phyloP scores from a whole-genome alignment of 1,284 basidiomycete genomes.

The Phellopilus nigrolimitatus region DNA sequence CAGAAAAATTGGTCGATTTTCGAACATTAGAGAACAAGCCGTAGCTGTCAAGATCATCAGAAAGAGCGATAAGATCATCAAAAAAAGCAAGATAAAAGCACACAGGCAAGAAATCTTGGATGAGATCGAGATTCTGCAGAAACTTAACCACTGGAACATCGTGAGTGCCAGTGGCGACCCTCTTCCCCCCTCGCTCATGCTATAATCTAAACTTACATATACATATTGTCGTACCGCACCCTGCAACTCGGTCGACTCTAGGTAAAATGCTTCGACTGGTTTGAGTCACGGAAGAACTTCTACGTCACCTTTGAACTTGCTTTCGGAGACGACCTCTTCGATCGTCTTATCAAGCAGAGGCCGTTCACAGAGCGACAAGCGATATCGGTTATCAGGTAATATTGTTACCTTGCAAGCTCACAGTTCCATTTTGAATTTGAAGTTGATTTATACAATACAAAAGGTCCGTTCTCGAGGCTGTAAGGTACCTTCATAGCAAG shows the following conservation, averaged over 20 bases:
- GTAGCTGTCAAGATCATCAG: no score
- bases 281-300: background rate
- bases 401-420: no score
- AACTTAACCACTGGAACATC: background rate
- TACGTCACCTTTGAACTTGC: background rate
- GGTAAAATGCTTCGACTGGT: constrained; percentile 4
- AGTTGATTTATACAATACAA: background rate
- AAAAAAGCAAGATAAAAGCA: no score
- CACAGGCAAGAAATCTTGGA: background rate
- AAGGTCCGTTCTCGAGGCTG: background rate
- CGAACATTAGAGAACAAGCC: no score
- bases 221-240: no score
- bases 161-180: background rate
- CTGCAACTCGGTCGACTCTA: background rate
- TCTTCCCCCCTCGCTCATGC: no score
- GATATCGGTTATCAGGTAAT: no score
- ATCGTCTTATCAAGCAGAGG: background rate
- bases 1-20: no score
- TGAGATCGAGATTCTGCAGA: background rate
- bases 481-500: constrained; percentile 1
- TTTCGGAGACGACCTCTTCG: background rate
- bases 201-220: no score
- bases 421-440: no score
- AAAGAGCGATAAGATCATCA: no score
- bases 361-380: no score